phyloP scores from a whole-genome alignment of 768 basidiomycete species.

The Boletus rex-veris region DNA sequence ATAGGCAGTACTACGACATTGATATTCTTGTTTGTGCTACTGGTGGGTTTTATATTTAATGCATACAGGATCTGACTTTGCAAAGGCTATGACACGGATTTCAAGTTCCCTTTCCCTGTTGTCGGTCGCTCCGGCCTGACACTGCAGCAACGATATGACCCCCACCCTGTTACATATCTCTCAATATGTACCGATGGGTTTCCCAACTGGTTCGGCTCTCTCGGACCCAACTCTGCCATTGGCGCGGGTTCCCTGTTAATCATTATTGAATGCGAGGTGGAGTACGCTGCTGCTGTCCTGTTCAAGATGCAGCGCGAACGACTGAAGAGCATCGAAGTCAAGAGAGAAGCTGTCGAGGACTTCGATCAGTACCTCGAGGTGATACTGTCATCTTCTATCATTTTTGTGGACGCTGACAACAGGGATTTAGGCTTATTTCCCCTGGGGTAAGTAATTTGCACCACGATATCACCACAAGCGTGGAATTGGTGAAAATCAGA shows the following conservation, averaged over 20 bases:
- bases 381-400: not conserved
- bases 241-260: constrained; percentile 52
- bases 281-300: constrained; percentile 53
- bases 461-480: not conserved
- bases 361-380: constrained; percentile 61
- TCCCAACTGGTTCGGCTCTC: constrained; percentile 61
- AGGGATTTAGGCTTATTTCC: constrained; percentile 11
- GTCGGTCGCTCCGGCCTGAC: constrained; percentile 51
- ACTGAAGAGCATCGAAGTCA: constrained; percentile 58
- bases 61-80: not conserved
- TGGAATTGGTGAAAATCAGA: constrained; percentile 32
- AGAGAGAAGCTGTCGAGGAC: constrained; percentile 55
- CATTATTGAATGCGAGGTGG: constrained; percentile 53
- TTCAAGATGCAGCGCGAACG: constrained; percentile 62
- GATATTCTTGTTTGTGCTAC: constrained; percentile 66
- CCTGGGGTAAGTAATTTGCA: constrained; percentile 3
- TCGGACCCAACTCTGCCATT: constrained; percentile 35
- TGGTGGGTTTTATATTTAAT: constrained; percentile 25
- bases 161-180: constrained; percentile 57
- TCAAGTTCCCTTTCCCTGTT: constrained; percentile 46
- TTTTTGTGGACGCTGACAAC: not conserved
- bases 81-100: constrained; percentile 45
- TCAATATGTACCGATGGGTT: constrained; percentile 58
- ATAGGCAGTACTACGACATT: constrained; percentile 51
- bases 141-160: constrained; percentile 51